phyloP scores from a whole-genome alignment of 805 yeast genomes.

The Aciculoconidium aculeatum region DNA sequence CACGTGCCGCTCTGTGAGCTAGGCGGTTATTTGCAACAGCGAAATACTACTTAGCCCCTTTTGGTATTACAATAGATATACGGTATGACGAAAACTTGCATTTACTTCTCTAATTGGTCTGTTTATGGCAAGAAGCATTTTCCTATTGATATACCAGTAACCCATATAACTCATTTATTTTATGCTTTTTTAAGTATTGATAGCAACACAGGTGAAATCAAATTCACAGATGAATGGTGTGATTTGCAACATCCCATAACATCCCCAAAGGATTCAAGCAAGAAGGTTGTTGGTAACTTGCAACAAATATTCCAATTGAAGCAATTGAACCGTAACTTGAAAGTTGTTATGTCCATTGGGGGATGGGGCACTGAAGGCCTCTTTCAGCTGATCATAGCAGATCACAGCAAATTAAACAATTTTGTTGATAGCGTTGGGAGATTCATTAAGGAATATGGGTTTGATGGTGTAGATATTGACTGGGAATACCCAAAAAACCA shows the following conservation, averaged over 20 bases:
- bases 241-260: constrained; percentile 44
- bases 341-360: constrained; percentile 72
- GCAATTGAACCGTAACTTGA: constrained; percentile 32
- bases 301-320: constrained; percentile 47
- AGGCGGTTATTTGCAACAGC: too few relatives aligned
- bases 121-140: constrained; percentile 38
- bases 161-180: constrained; percentile 57
- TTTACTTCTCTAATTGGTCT: constrained; percentile 52
- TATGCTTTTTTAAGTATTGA: constrained; percentile 73
- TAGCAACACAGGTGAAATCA: constrained; percentile 45
- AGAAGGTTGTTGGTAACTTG: constrained; percentile 40
- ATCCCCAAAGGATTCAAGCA: constrained; percentile 12
- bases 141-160: constrained; percentile 58
- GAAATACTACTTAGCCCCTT: constrained; percentile 1
- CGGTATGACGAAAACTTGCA: constrained; percentile 12
- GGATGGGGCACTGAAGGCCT: constrained; percentile 58
- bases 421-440: constrained; percentile 49
- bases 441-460: constrained; percentile 48
- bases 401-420: constrained; percentile 19
- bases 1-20: too few relatives aligned
- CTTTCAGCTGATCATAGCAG: constrained; percentile 25
- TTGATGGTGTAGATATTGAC: constrained; percentile 91
- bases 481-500: constrained; percentile 79
- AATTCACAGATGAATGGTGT: constrained; percentile 58
- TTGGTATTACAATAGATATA: background rate